Percentiles rank a stretch among this genome's conserved stretches.
Conservation (phyloP, 1,284 basidiomycete species). For the Melampsora larici-populina region DNA sequence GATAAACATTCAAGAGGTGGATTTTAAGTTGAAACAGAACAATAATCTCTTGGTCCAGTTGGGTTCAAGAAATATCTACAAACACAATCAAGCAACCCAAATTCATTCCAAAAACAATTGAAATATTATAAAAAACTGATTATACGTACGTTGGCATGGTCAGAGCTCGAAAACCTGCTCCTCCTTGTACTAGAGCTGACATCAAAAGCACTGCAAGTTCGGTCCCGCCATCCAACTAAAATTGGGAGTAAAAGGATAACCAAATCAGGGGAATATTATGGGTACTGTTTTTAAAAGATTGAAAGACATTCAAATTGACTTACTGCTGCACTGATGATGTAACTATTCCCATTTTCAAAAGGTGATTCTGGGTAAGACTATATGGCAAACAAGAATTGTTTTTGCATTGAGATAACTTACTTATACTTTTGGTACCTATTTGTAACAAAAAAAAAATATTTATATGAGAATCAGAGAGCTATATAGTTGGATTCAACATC, state of each 20-base stretch:
- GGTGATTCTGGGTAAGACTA: not conserved
- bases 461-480: not conserved
- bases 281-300: not conserved
- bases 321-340: slow-evolving; percentile 40
- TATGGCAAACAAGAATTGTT: not conserved
- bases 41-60: slow-evolving; percentile 4
- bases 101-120: not conserved
- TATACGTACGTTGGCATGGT: slow-evolving; percentile 26
- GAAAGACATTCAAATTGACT: not conserved
- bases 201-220: slow-evolving; percentile 21
- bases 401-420: not conserved
- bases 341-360: slow-evolving; percentile 4
- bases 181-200: slow-evolving; percentile 28
- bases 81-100: not conserved
- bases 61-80: slow-evolving; percentile 1
- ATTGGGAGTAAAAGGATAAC: not conserved
- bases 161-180: slow-evolving; percentile 22
- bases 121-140: not conserved
- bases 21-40: not conserved
- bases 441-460: not conserved
- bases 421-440: slow-evolving; percentile 41
- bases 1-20: no score
- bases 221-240: slow-evolving; percentile 37
- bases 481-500: not conserved
- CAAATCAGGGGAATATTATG: not conserved